Conservation (phyloP, 2,329 filamentous ascomycete species). For the Cercospora brassicicola region DNA sequence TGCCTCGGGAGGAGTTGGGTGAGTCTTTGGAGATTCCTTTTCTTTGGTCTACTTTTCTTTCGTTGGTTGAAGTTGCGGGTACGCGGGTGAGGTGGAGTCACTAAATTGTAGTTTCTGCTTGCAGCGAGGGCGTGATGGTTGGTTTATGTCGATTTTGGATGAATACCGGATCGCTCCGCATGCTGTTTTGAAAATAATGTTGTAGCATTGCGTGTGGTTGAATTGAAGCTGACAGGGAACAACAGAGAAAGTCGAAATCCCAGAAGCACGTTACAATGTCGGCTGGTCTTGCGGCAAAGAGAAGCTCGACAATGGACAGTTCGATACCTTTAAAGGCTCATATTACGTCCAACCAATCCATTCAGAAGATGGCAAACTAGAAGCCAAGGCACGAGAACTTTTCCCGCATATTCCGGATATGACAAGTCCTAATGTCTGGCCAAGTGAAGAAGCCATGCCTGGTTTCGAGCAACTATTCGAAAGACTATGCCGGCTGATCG, state of each 20-base stretch:
- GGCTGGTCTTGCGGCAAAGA: constrained; percentile 83
- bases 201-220: too few species aligned
- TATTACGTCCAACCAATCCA: constrained; percentile 73
- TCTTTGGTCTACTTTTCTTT: too few species aligned
- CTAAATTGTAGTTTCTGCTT: too few species aligned
- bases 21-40: too few species aligned
- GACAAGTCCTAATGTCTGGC: constrained; percentile 88
- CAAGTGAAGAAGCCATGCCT: constrained; percentile 64
- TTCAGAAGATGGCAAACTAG: constrained; percentile 55
- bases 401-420: constrained; percentile 81
- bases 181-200: too few species aligned
- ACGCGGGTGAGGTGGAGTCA: too few species aligned
- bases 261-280: constrained; percentile 59
- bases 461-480: constrained; percentile 74
- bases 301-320: constrained; percentile 72
- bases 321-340: constrained; percentile 78
- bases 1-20: constrained; percentile 66
- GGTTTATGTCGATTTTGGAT: too few species aligned
- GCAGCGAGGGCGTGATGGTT: too few species aligned
- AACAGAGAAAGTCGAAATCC: constrained; percentile 50
- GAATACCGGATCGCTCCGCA: too few species aligned
- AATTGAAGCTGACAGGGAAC: background rate
- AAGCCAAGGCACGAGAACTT: constrained; percentile 55
- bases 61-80: too few species aligned
- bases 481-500: constrained; percentile 76